Percentiles rank a stretch among this genome's conserved stretches.
These are phyloP conservation scores for Vitellaria paradoxa DNA, from an alignment of 179 eudicot species.

Conservation along the genomic window DNA sequence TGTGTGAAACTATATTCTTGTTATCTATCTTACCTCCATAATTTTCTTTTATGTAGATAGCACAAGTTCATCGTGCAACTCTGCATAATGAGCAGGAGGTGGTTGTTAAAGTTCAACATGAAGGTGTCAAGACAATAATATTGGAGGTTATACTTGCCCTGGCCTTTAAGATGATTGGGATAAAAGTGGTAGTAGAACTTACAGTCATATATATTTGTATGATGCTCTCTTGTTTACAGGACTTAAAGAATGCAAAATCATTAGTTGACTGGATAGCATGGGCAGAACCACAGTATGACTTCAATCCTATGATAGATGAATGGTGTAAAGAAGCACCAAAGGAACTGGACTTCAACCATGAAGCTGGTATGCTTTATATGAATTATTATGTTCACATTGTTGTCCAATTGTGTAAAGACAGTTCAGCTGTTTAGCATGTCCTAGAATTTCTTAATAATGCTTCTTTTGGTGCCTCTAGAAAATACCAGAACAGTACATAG, in stretches of 20 bases:
- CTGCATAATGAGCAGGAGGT: conserved; percentile 78
- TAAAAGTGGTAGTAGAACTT: neutral
- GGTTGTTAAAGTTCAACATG: conserved; percentile 95
- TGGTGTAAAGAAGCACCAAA: conserved; percentile 99
- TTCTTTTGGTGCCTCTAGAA: conserved; percentile 53
- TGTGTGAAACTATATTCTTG: neutral
- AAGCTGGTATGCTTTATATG: conserved; percentile 68
- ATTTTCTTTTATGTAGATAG: conserved; percentile 60
- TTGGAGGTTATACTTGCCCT: conserved; percentile 59
- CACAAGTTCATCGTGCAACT: conserved; percentile 99
- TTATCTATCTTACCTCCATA: conserved; percentile 1
- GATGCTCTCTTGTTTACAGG: conserved; percentile 47
- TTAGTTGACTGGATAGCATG: conserved; percentile 99
- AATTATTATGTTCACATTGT: neutral
- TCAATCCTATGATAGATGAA: conserved; percentile 97
- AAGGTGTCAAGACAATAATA: conserved; percentile 77
- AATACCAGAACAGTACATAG: conserved; percentile 81
- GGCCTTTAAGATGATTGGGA: conserved; percentile 10
- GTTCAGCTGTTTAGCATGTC: conserved; percentile 7
- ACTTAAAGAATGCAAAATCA: conserved; percentile 91
- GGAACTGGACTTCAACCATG: conserved; percentile 90
- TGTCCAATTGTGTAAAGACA: conserved; percentile 3
- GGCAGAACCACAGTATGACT: conserved; percentile 98
- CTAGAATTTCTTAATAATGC: neutral
- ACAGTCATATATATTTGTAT: conserved; percentile 20